Evolutionary conservation across 1,284 basidiomycete species (phyloP).

Genomic region (Ustilago shanxiensis): DNA sequence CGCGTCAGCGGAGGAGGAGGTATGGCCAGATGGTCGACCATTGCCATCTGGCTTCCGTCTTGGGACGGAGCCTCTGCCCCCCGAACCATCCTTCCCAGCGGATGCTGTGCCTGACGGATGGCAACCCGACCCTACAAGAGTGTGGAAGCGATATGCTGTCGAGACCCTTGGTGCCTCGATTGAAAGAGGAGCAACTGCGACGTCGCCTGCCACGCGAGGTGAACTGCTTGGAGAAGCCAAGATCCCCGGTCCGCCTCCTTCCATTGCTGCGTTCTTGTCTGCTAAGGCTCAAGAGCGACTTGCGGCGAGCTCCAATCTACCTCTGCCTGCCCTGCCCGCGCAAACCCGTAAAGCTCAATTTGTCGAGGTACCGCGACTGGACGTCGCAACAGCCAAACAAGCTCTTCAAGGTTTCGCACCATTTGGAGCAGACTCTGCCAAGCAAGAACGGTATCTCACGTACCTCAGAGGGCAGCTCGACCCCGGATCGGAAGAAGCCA

Average conservation of each 20-base stretch:
- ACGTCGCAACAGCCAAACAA: conserved; percentile 84
- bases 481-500: conserved; percentile 68
- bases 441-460: conserved; percentile 85
- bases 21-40: conserved; percentile 80
- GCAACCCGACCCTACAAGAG: conserved; percentile 82
- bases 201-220: conserved; percentile 78
- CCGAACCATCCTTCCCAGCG: conserved; percentile 80
- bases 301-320: conserved; percentile 75
- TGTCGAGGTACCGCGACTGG: conserved; percentile 76
- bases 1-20: neutral
- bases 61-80: conserved; percentile 77
- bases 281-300: conserved; percentile 88
- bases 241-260: conserved; percentile 78
- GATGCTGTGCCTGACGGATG: conserved; percentile 83
- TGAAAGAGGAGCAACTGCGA: conserved; percentile 23
- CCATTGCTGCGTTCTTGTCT: conserved; percentile 92
- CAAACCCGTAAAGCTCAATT: conserved; percentile 21
- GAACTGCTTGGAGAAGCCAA: conserved; percentile 83
- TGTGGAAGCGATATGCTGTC: conserved; percentile 75
- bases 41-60: conserved; percentile 83
- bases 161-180: conserved; percentile 25
- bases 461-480: conserved; percentile 83
- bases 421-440: conserved; percentile 81
- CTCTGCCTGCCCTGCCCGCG: conserved; percentile 32
- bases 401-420: conserved; percentile 91